Evolutionary conservation across 2,329 filamentous ascomycete genomes (phyloP).

Genomic region (Keithomyces neogunnii): DNA sequence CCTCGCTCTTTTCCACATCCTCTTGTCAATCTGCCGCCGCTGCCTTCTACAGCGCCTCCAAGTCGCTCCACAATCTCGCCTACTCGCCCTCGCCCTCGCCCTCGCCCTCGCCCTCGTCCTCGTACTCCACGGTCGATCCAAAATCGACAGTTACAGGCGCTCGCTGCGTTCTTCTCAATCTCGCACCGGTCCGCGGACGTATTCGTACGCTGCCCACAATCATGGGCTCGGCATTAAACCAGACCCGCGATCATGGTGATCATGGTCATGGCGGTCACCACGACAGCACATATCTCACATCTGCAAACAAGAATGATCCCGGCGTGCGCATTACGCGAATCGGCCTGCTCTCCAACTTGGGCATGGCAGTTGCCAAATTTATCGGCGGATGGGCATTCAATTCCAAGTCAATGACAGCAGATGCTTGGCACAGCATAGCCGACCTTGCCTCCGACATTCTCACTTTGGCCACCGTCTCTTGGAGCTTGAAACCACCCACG

Average conservation of each 20-base stretch:
- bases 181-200: constrained; percentile 13
- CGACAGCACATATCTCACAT: constrained; percentile 91
- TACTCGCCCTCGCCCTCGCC: neutral
- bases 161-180: constrained; percentile 11
- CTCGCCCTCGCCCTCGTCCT: constrained; percentile 1
- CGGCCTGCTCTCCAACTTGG: constrained; percentile 68
- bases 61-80: neutral
- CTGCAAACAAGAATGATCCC: constrained; percentile 66
- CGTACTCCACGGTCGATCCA: constrained; percentile 7
- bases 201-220: constrained; percentile 14
- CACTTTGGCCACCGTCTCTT: constrained; percentile 89
- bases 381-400: constrained; percentile 90
- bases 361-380: constrained; percentile 91
- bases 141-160: neutral
- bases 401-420: constrained; percentile 85
- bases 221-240: constrained; percentile 22
- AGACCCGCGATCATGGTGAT: constrained; percentile 23
- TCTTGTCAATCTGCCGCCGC: constrained; percentile 3
- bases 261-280: constrained; percentile 46
- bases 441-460: constrained; percentile 93
- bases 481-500: constrained; percentile 79
- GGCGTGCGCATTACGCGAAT: constrained; percentile 55
- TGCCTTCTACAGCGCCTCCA: neutral
- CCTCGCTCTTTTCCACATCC: constrained; percentile 4
- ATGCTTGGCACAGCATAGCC: constrained; percentile 91